Base-by-base conservation (phyloP, 768 basidiomycete species). In the Crassisporium funariophilum region DNA sequence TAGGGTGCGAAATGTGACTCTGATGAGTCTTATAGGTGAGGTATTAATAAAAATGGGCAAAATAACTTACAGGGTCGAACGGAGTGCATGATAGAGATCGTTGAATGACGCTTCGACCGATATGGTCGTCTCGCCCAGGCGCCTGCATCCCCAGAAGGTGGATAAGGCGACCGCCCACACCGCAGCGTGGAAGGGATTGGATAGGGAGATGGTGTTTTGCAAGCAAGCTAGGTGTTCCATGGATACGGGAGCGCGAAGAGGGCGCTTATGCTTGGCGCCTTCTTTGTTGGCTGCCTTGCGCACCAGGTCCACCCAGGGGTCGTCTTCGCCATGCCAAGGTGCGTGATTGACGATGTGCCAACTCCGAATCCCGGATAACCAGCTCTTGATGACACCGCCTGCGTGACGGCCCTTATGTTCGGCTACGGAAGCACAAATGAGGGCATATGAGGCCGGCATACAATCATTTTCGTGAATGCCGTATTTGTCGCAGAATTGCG, bases 131-230 rank as follows among this genome's bases (percentile, higher is more conserved):
- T 72, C 63, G 0, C 69, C 63, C 0, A 70, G 47, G 1, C 58
- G 44, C 11, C 65, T 58, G 37, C 65, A 67, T 2, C 57, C 52
- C 63, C 65, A 73, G 43, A 74, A 76, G 4, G 70, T 62, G 0
- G 55, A 42, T 3, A 46, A 47, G 0, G 71, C 71, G 1, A 60
- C 43, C 0, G 69, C 68, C 52, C 55, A 69, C 2, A 71, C 58
- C 0, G 69, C 64, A 2, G 61, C 55, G 35, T 72, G 62, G 9
- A 61, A 55, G 1, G 52, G 25, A 19, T 17, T 29, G 13, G 35
- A 19, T 9, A 53, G 25, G 19, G 50, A 41, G 1, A 57, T 44
- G 9, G 48, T 46, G 0, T 19, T 1, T 4, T 31, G 41, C 1
- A 57, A 17, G 6, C 49, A 49, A 22, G 44, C 25, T 19, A 57